Evolutionary conservation across 768 basidiomycete species (phyloP), one percentile per base, ranked within the genome.

Genomic region (Phlebiopsis flavidoalba): DNA sequence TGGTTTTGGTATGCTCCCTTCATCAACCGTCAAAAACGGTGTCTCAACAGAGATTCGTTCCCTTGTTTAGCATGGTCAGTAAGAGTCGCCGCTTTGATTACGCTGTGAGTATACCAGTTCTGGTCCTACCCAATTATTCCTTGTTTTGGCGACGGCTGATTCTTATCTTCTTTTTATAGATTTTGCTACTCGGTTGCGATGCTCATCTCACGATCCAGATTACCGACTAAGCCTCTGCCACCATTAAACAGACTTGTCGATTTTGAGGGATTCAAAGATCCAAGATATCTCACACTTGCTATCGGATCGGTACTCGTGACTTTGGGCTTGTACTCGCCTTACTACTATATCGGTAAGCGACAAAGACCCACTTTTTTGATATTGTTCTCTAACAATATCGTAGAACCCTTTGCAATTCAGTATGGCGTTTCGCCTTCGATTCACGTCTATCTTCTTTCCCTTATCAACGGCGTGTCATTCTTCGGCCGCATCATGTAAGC

Each of bases 401-500:
- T 19, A 60, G 59, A 60, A 36, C 59, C 59, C 5, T 60, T 45
- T 31, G 59, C 59, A 6, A 37, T 60, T n/a, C 59, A 60, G 37
- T 60, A 60, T 35, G 59, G 59, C 11, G 59, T 60, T 5, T 55
- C 59, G n/a, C 21, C 52, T 19, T 60, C 59, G 19, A 17, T 60
- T 22, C 59, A 60, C 53, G 21, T 45, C 4, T 60, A 60, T 35
- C 49, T 60, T 8, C 59, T 60, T 8, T 60, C 59, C 19, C 53
- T 60, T 51, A 60, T 60, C 51, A 60, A 60, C 36, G 59, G 59
- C 24, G n/a, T 60, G 22, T 60, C 59, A 12, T 60, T 60, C 53
- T 60, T 60, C 31, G 59, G 59, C 7, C 59, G 59, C 5, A 60
- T 60, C 26, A 60, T 60, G 59, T 60, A 50, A 17, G 51, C 53